phyloP scores from a whole-genome alignment of 805 yeast genomes.

The Saturnispora serradocipensis region DNA sequence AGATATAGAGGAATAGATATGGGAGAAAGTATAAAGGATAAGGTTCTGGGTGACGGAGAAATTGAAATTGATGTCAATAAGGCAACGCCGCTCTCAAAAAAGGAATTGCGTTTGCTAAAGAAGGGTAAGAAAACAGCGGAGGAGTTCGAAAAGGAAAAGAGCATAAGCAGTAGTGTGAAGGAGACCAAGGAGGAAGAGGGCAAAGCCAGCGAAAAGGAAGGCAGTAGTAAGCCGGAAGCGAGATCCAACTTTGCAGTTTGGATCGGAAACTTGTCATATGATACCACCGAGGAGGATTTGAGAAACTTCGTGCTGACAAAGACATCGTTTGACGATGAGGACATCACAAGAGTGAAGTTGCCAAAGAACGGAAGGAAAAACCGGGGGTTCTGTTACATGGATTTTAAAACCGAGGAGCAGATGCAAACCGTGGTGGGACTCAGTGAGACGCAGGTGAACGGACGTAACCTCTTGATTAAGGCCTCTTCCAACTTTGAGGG shows the following conservation, averaged over 20 bases:
- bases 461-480: slow-evolving; percentile 80
- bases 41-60: slow-evolving; percentile 31
- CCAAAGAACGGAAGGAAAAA: slow-evolving; percentile 65
- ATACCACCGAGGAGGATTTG: slow-evolving; percentile 69
- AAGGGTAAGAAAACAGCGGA: slow-evolving; percentile 61
- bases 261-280: slow-evolving; percentile 89
- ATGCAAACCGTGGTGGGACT: slow-evolving; percentile 54
- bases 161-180: slow-evolving; percentile 13
- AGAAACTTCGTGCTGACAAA: slow-evolving; percentile 53
- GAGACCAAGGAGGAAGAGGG: slow-evolving; percentile 6
- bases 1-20: neutral
- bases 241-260: slow-evolving; percentile 70
- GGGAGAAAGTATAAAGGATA: slow-evolving; percentile 5
- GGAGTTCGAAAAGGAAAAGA: slow-evolving; percentile 35
- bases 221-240: slow-evolving; percentile 18
- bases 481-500: slow-evolving; percentile 77
- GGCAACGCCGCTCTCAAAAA: slow-evolving; percentile 80
- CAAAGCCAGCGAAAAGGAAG: slow-evolving; percentile 22
- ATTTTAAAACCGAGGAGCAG: slow-evolving; percentile 53
- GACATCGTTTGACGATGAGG: slow-evolving; percentile 45
- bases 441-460: slow-evolving; percentile 67
- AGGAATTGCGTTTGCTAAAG: slow-evolving; percentile 79
- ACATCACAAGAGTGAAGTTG: slow-evolving; percentile 67
- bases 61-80: slow-evolving; percentile 60
- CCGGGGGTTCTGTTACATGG: slow-evolving; percentile 88